These are phyloP conservation scores for Berkeleyomyces rouxiae DNA, from an alignment of 2,329 filamentous ascomycete genomes.

Conservation along the genomic window DNA sequence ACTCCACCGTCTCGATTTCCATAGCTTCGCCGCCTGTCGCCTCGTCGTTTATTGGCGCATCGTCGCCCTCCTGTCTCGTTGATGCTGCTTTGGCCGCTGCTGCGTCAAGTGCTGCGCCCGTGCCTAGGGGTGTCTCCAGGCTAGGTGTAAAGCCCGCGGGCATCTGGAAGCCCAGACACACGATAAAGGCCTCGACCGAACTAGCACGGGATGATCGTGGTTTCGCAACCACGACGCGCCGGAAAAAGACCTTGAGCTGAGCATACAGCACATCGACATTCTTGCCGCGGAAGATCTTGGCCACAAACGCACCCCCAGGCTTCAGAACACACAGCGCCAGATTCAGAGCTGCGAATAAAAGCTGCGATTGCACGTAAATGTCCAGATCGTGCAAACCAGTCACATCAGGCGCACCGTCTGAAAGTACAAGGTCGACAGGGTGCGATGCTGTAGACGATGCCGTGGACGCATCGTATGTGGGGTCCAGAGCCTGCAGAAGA, in stretches of 20 bases:
- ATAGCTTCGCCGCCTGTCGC: constrained; percentile 9
- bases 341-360: constrained; percentile 87
- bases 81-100: constrained; percentile 20
- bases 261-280: constrained; percentile 94
- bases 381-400: constrained; percentile 94
- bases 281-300: constrained; percentile 89
- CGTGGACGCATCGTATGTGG: constrained; percentile 37
- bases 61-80: constrained; percentile 28
- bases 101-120: constrained; percentile 27
- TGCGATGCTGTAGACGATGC: constrained; percentile 41
- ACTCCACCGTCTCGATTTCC: constrained; percentile 14
- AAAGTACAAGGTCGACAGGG: constrained; percentile 83
- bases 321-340: constrained; percentile 82
- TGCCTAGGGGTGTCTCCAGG: constrained; percentile 57
- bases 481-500: constrained; percentile 68
- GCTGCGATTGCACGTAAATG: constrained; percentile 92
- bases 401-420: constrained; percentile 89
- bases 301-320: constrained; percentile 89
- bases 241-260: constrained; percentile 81
- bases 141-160: constrained; percentile 61
- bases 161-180: constrained; percentile 77
- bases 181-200: constrained; percentile 91
- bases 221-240: constrained; percentile 77
- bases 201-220: constrained; percentile 88
- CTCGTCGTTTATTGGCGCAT: not conserved